Conservation (phyloP, 352 stramenopile genomes). For the Phytopythium oedochilum region DNA sequence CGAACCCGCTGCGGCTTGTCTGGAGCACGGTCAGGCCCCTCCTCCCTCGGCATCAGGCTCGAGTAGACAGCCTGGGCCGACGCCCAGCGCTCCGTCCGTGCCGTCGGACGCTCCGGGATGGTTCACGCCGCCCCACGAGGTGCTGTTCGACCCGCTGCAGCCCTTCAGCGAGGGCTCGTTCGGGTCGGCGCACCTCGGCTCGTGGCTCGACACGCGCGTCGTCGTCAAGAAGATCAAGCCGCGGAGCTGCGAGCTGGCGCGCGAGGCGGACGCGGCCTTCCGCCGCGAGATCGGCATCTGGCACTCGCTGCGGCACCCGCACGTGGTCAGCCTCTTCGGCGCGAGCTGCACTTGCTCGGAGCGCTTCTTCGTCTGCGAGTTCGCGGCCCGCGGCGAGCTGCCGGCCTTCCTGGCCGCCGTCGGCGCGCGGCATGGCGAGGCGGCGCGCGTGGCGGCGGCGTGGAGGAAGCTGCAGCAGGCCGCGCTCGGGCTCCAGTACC, state of each 20-base stretch:
- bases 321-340: slow-evolving; percentile 7
- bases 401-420: slow-evolving; percentile 8
- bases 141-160: slow-evolving; percentile 12
- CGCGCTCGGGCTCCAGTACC: slow-evolving; percentile 3
- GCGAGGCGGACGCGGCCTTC: background rate
- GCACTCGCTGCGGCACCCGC: slow-evolving; percentile 3
- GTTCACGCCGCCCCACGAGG: slow-evolving; percentile 20
- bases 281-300: slow-evolving; percentile 3
- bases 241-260: background rate
- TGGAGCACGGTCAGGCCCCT: no score
- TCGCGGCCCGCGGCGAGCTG: slow-evolving; percentile 12
- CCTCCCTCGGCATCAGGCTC: background rate
- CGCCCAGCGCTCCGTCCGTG: background rate
- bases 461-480: slow-evolving; percentile 6
- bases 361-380: slow-evolving; percentile 23
- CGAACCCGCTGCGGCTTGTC: no score
- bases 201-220: slow-evolving; percentile 20
- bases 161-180: slow-evolving; percentile 25
- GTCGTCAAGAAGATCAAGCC: slow-evolving; percentile 23
- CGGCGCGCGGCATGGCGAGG: background rate
- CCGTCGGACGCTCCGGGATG: slow-evolving; percentile 3
- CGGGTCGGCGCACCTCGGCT: slow-evolving; percentile 20
- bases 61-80: background rate
- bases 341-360: background rate
- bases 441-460: background rate